Evolutionary conservation across 805 yeast genomes (phyloP), one percentile per base, ranked within the genome.

Genomic region (Clavispora vitiphila): DNA sequence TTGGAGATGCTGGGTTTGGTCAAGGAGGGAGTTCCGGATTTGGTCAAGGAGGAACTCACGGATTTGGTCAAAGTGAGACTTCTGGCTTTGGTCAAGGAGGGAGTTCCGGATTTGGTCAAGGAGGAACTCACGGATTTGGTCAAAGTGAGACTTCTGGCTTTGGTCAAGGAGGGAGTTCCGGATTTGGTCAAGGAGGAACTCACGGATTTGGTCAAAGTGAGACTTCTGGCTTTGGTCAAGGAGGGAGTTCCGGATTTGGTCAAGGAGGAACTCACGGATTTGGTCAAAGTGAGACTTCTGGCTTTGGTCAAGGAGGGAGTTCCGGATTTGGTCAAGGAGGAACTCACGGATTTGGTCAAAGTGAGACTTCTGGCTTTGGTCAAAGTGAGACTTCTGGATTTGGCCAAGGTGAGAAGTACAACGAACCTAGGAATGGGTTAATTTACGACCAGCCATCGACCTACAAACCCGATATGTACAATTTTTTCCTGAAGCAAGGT

Each of bases 401-500:
- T n/a, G 14, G 20, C 20, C 32, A 9, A 8, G 16, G 14, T 25
- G 19, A 11, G 8, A 21, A 16, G 30, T n/a, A 15, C 27, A 9
- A 9, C 29, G 34, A 16, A 12, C 16, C 19, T 5, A 21, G 14
- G 14, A 22, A 8, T 25, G 55, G 51, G n/a, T 45, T 57, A 18
- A 61, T 57, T 35, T 60, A 57, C 51, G 54, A 57, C 41, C 54
- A 57, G 25, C 78, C 77, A 1, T 72, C 77, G 1, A 64, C 69
- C 3, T 72, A 72, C 50, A 67, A 69, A 48, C 74, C 77, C 2
- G 62, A 71, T 42, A 67, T 72, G 69, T 73, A 73, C 47, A 62
- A 67, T 38, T 67, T 61, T 40, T 69, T 70, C 41, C 42, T 41
- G 37, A 41, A 39, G 20, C 39, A 31, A 5, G 41, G 42, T 9